Evolutionary conservation across 2,329 filamentous ascomycete species (phyloP), one percentile per base, ranked within the genome.

Genomic region (Meredithiella fracta): DNA sequence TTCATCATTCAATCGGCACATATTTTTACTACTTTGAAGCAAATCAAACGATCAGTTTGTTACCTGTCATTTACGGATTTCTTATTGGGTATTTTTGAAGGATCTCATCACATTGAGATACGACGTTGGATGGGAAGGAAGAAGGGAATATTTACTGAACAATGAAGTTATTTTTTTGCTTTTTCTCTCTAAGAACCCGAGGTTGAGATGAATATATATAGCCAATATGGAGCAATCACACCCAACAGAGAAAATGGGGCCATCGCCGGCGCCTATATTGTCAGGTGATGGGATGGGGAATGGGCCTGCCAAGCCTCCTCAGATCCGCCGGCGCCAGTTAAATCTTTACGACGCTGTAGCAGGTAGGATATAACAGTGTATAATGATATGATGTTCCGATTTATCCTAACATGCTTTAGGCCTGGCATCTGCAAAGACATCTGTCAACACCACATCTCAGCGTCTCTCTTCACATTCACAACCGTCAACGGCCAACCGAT

Each of bases 271-370:
- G 15, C 40, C 15, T 17, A n/a, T 17, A 17, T 8, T 20, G 2
- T 3, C 40, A 44, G 40, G 8, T 44, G 15, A 22, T 44, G 15
- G 7, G 20, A n/a, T 20, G 20, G 40, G 17, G 8, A 44, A 44
- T 22, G 15, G 7, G 17, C 20, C 14, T 11, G 29, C 29, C 29
- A 11, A 34, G 11, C 29, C 29, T 34, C 29, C 29, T 11, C 29
- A 34, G 29, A 58, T 42, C 25, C 50, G 54, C n/a, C 64, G 66
- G 47, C 66, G 66, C 15, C 64, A 67, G 38, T 73, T 76, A 42
- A 86, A 75, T 20, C 67, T 89, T 20, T 89, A 84, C 66, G 84
- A 89, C 67, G 83, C 83, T 15, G 82, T 86, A 55, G 82, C 83
- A 63, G 82, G 83, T 83, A 65, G 61, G 67, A 62, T 23, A n/a